These are phyloP conservation scores for Salix dunnii DNA, from an alignment of 345 rosid species.

Conservation along the genomic window DNA sequence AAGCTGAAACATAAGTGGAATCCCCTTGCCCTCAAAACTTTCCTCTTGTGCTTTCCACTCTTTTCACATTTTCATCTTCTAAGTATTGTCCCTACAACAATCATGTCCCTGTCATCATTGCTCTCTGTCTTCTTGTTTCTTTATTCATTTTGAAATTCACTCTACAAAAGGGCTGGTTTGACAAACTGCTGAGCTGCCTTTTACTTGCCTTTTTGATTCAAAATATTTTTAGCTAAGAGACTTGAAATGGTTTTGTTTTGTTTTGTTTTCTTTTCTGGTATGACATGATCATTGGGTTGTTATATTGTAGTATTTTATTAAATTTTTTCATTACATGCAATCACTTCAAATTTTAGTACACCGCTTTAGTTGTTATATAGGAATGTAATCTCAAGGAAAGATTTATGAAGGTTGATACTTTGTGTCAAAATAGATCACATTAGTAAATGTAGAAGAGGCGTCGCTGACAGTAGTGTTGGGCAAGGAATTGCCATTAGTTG, in stretches of 20 bases:
- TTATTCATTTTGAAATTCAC: not conserved
- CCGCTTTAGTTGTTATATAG: not conserved
- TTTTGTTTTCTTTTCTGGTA: too few relatives aligned
- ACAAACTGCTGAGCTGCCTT: not conserved
- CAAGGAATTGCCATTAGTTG: too few relatives aligned
- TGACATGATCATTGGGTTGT: too few relatives aligned
- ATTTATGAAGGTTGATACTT: not conserved
- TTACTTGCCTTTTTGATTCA: too few relatives aligned
- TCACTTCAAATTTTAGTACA: not conserved
- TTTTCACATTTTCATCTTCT: not conserved
- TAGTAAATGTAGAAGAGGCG: too few relatives aligned
- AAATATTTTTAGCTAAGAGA: too few relatives aligned
- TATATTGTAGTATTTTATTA: too few relatives aligned
- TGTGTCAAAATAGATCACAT: too few relatives aligned
- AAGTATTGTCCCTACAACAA: not conserved
- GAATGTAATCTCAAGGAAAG: not conserved
- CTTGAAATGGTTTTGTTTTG: too few relatives aligned
- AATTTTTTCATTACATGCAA: not conserved
- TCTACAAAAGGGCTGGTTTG: not conserved
- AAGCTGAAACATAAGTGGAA: not conserved
- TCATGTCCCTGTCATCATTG: not conserved
- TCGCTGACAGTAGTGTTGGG: too few relatives aligned
- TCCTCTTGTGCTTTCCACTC: not conserved
- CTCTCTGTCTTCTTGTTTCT: not conserved
- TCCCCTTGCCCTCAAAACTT: not conserved